Evolutionary conservation across 1,284 basidiomycete genomes (phyloP).

Genomic region (Phaffia rhodozyma): DNA sequence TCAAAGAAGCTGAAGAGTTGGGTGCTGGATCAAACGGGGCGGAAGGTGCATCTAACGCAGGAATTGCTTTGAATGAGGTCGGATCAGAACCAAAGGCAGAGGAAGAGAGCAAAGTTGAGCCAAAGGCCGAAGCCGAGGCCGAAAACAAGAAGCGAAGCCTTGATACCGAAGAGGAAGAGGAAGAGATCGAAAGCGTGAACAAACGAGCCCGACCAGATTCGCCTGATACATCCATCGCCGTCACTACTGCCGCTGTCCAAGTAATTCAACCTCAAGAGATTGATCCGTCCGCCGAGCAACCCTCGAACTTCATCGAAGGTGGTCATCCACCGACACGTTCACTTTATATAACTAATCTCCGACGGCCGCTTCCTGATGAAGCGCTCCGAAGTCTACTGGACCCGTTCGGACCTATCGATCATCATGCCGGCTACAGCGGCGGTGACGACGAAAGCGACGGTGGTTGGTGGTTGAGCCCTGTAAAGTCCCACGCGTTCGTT

Average conservation of each 20-base stretch:
- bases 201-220: constrained; percentile 7
- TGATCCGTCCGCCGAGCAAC: neutral
- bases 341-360: constrained; percentile 34
- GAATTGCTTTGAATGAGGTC: constrained; percentile 10
- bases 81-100: neutral
- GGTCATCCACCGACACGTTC: constrained; percentile 29
- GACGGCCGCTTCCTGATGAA: constrained; percentile 29
- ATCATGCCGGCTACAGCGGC: constrained; percentile 16
- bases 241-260: neutral
- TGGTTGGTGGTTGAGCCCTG: constrained; percentile 31
- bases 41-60: constrained; percentile 9
- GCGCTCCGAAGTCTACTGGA: constrained; percentile 19
- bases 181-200: neutral
- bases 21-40: constrained; percentile 8
- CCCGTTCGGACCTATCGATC: constrained; percentile 19
- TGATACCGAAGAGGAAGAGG: neutral
- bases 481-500: constrained; percentile 33
- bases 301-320: constrained; percentile 24
- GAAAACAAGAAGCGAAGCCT: constrained; percentile 13
- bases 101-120: neutral
- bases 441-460: neutral
- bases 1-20: neutral
- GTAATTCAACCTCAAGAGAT: constrained; percentile 12
- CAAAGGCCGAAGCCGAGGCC: neutral
- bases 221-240: neutral